Evolutionary conservation across 441 rosid genomes (phyloP).

Genomic region (Melastoma candidum): DNA sequence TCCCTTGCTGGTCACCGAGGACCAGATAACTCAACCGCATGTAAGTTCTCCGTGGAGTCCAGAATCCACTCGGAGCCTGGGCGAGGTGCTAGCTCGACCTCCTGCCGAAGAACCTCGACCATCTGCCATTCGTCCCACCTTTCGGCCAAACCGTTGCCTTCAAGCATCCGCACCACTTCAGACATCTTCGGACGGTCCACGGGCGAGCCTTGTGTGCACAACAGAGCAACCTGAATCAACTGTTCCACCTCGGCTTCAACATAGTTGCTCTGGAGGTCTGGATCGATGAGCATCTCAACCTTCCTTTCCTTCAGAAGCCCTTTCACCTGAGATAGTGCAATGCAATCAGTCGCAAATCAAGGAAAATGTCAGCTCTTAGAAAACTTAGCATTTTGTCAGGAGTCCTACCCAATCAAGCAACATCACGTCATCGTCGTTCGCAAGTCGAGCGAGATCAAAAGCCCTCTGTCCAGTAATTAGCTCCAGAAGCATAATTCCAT

Average conservation of each 20-base stretch:
- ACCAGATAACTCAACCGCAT: neutral
- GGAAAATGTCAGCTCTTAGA: too few species aligned
- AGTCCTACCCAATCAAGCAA: slow-evolving; percentile 13
- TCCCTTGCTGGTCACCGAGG: too few species aligned
- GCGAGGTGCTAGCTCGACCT: neutral
- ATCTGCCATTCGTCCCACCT: slow-evolving; percentile 31
- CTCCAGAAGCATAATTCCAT: slow-evolving; percentile 12
- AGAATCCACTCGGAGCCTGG: slow-evolving; percentile 5
- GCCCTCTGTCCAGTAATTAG: slow-evolving; percentile 12
- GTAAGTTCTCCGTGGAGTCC: slow-evolving; percentile 12
- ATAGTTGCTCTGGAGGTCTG: slow-evolving; percentile 42
- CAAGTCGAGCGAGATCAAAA: slow-evolving; percentile 11
- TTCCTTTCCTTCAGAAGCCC: slow-evolving; percentile 45
- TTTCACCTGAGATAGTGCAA: neutral
- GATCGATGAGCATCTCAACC: slow-evolving; percentile 45
- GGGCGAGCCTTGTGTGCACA: slow-evolving; percentile 55
- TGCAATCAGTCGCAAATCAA: too few species aligned
- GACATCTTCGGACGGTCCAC: slow-evolving; percentile 71
- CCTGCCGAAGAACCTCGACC: slow-evolving; percentile 7
- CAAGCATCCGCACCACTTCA: slow-evolving; percentile 65
- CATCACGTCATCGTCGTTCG: slow-evolving; percentile 14
- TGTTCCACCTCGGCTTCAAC: slow-evolving; percentile 46
- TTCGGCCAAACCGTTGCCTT: slow-evolving; percentile 64
- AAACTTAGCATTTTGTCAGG: too few species aligned
- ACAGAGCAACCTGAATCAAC: slow-evolving; percentile 56